Conservation (phyloP, 768 basidiomycete genomes). For the Serendipita sp. region DNA sequence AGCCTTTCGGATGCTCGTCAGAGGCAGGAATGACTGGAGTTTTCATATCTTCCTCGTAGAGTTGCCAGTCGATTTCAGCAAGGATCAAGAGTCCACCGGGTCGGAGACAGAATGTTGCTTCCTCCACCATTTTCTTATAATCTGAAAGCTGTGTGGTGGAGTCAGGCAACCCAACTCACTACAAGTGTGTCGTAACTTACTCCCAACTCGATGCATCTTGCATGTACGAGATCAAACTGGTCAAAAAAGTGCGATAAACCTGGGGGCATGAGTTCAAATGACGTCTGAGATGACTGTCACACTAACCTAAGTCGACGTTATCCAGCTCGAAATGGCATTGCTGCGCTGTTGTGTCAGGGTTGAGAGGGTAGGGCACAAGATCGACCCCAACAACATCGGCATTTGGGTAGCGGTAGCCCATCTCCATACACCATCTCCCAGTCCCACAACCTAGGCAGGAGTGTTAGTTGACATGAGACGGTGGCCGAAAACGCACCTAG, state of each 20-base stretch:
- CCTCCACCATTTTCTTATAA: slow-evolving; percentile 16
- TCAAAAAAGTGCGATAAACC: slow-evolving; percentile 20
- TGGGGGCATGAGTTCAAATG: slow-evolving; percentile 14
- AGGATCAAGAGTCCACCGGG: slow-evolving; percentile 20
- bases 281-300: not conserved
- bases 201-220: slow-evolving; percentile 18
- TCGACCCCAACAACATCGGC: slow-evolving; percentile 21
- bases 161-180: not conserved
- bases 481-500: not conserved
- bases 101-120: slow-evolving; percentile 16
- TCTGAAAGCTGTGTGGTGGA: slow-evolving; percentile 17
- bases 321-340: slow-evolving; percentile 21
- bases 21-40: slow-evolving; percentile 16
- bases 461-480: not conserved
- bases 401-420: not conserved
- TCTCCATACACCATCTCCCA: not conserved
- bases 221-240: slow-evolving; percentile 20
- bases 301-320: slow-evolving; percentile 15
- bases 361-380: slow-evolving; percentile 18
- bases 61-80: slow-evolving; percentile 21
- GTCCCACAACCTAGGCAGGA: not conserved
- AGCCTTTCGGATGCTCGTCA: slow-evolving; percentile 12
- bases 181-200: slow-evolving; percentile 12
- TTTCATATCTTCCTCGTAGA: slow-evolving; percentile 18
- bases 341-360: slow-evolving; percentile 3